Base-by-base conservation (phyloP, 1,284 basidiomycete species). In the Polyporus tsugae region DNA sequence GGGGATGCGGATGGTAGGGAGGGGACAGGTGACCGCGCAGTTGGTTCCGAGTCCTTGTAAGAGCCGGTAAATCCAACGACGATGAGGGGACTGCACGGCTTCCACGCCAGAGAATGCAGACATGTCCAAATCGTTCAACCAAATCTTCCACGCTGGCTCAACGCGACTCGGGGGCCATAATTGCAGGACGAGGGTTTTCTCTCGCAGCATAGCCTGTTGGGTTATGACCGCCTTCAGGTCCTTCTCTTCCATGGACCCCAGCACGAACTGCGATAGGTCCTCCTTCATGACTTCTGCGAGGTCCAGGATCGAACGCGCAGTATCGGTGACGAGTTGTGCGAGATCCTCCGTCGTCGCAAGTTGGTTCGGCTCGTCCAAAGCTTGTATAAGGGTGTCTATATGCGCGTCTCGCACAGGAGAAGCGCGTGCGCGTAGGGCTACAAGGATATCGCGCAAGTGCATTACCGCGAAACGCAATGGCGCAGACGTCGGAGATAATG, bases 401-500 rank as follows among this genome's bases (percentile, higher is more conserved):
- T 82, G 78, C 2, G 77, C 70, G 73, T 94, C 92, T 33, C 91
- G 85, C 6, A 83, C 80, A 2, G 92, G 91, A 0, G 92, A 89
- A 66, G 91, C 93, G 60, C 90, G 86, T 69, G 86, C 76, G 7
- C 82, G 82, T 10, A 93, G 79, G 19, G 83, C 81, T 0, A 68
- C 62, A 13, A 91, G 78, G 17, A 87, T 78, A 64, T 88, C 87
- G 46, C 82, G 83, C 35, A 91, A 79, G 66, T 88, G 80, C 38
- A 77, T 77, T n/a, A 86, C 70, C 11, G 84, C 81, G n/a, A 87
- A 87, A 42, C 83, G 82, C n/a, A 93, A 79, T 0, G 90, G 89
- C 0, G 89, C 87, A 1, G 88, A 86, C 0, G 91, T 91, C 0
- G 91, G 91, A 3, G 89, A 83, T 19, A 90, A 78, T 0, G 89